Evolutionary conservation across 495 filamentous ascomycete species (phyloP).

Genomic region (Podospora fimiseda): DNA sequence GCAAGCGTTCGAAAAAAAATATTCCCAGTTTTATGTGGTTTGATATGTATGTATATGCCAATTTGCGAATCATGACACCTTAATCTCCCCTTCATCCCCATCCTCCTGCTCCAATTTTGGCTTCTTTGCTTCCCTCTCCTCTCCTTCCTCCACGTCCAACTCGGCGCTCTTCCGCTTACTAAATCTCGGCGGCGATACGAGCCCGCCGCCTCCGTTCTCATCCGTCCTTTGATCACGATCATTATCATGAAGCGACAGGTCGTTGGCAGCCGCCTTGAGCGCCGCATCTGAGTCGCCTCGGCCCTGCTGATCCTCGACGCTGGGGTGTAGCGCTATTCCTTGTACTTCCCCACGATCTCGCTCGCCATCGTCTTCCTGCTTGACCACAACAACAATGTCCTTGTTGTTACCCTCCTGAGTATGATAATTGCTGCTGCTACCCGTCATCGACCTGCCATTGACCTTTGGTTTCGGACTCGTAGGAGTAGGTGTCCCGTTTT

Average conservation of each 20-base stretch:
- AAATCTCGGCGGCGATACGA: constrained; percentile 21
- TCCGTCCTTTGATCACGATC: constrained; percentile 13
- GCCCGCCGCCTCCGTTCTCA: constrained; percentile 14
- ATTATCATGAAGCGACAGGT: constrained; percentile 31
- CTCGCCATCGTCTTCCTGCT: not conserved
- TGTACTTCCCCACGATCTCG: not conserved
- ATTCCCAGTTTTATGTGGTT: not conserved
- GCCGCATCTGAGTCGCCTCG: constrained; percentile 40
- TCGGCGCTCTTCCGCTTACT: constrained; percentile 30
- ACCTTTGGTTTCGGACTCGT: not conserved
- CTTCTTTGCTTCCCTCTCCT: constrained; percentile 19
- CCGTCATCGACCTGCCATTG: no score
- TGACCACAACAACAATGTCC: not conserved
- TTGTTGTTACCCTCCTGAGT: constrained; percentile 9
- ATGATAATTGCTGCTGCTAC: no score
- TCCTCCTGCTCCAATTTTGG: constrained; percentile 7
- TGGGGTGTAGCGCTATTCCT: not conserved
- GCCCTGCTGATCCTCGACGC: constrained; percentile 5
- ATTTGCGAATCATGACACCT: not conserved
- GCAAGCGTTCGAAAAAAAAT: no score
- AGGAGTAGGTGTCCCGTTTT: constrained; percentile 16
- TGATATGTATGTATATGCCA: not conserved
- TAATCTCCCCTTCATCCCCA: constrained; percentile 25
- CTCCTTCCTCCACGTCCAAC: constrained; percentile 19
- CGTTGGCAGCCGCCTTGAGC: constrained; percentile 44